Evolutionary conservation across 306 rosid genomes (phyloP).

Genomic region (Trifolium pratense): DNA sequence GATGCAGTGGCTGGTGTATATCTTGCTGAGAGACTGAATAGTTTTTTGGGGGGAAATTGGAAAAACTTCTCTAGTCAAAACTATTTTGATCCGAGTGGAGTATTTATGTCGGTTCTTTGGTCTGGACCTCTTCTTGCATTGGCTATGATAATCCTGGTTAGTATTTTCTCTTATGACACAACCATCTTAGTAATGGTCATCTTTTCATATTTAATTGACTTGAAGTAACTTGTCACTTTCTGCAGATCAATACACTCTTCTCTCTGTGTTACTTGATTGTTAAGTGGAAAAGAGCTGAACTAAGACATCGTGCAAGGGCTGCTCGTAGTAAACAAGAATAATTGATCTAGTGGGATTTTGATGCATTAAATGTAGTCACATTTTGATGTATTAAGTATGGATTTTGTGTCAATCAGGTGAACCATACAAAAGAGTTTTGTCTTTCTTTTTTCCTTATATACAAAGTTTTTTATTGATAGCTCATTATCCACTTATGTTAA

Average conservation of each 20-base stretch:
- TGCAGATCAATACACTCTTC: conserved; percentile 89
- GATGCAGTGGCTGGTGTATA: conserved; percentile 89
- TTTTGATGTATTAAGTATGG: conserved; percentile 5
- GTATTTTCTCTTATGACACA: conserved; percentile 38
- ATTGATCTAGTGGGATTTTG: conserved; percentile 31
- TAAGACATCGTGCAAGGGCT: conserved; percentile 82
- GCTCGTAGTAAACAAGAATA: conserved; percentile 68
- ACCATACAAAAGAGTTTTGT: conserved; percentile 13
- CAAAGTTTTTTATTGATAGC: conserved; percentile 6
- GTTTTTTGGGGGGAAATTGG: conserved; percentile 69
- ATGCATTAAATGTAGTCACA: conserved; percentile 4
- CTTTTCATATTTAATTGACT: conserved; percentile 30
- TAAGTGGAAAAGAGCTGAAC: conserved; percentile 94
- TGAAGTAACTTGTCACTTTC: conserved; percentile 32
- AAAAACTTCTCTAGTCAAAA: conserved; percentile 80
- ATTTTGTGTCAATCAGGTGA: conserved; percentile 22
- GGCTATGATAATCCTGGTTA: conserved; percentile 89
- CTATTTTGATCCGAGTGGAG: conserved; percentile 85
- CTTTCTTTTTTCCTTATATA: background rate
- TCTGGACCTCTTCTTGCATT: conserved; percentile 89
- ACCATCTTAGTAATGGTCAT: background rate
- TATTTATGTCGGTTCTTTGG: conserved; percentile 85
- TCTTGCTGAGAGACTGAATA: conserved; percentile 80
- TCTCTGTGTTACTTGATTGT: conserved; percentile 82
- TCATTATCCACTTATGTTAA: background rate